Base-by-base conservation (phyloP, 2,329 filamentous ascomycete species). In the Apiospora rasikravindrae region DNA sequence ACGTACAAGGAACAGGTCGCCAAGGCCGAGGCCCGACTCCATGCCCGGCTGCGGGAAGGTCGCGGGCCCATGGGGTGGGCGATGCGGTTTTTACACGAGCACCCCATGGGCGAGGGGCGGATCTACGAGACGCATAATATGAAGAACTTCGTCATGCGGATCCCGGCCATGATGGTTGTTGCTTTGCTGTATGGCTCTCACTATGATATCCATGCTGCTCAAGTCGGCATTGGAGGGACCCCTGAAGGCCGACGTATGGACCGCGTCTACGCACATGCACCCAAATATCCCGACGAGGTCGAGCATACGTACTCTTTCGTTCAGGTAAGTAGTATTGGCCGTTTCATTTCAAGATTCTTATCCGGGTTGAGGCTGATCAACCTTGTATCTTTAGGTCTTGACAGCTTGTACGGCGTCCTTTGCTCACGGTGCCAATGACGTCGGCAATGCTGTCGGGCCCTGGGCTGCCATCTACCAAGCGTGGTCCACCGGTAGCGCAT, bases 181-280 rank as follows among this genome's bases (percentile, higher is more conserved):
- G 92, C 86, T 71, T 78, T 86, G n/a, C 88, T 95, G 69, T 96
- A 96, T 80, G 94, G 94, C 81, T 80, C 92, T 24, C 86, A 95
- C 86, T 96, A 95, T 83, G 93, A 96, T 76, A 96, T 95, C 78
- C 93, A 95, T 86, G 87, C 89, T 68, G 92, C 92, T 2, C 93
- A 95, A 85, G 85, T 86, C 70, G 93, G 93, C 78, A 87, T 94
- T 61, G 79, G 85, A 14, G 92, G 92, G 29, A 94, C 93, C 1
- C 92, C 92, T 7, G 93, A 95, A 73, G 93, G 92, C 72, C 84
- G 84, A 44, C 91, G 93, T 73, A 94, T 94, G 92, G 84, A 88
- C 77, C 85, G 88, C 64, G 91, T 93, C 71, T 94, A 94, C 80
- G 84, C 85, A 40, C 80, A 88, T 71, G 91, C 91, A 10, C 80